Base-by-base conservation (phyloP, 805 yeast genomes). In the Clavispora carvajalis region DNA sequence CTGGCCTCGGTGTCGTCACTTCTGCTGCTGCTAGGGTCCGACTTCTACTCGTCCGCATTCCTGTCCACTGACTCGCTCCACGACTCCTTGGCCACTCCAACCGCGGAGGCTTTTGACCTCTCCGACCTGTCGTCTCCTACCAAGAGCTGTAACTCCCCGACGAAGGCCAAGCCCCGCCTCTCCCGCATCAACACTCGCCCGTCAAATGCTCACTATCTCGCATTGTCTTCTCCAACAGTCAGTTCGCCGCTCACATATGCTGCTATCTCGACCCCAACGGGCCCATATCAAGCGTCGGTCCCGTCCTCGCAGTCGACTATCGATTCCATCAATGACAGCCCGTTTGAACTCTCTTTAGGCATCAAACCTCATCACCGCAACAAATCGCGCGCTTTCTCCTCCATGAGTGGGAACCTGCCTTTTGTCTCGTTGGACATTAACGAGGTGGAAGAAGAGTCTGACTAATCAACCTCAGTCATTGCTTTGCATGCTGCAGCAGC, bases 251-350 rank as follows among this genome's bases (percentile, higher is more conserved):
- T 65, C 23, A 54, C 64, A n/a, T n/a, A n/a, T n/a, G n/a, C n/a
- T n/a, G n/a, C n/a, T 15, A 48, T 54, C 6, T 63, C 68, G 1
- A 46, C 57, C 7, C 54, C 63, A 10, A 57, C 62, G 7, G 53
- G 53, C n/a, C 55, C 55, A 38, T 52, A 58, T 8, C 40, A 50
- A 8, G 35, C 47, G 2, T 51, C 55, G 23, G 46, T 48, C 36
- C 45, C 44, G 30, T 30, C 47, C 24, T 43, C 51, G 11, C 29
- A 25, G 9, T n/a, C 29, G 15, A 47, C 58, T 9, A 45, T 58
- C 31, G 71, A 66, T 43, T 65, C 68, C 12, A 66, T 65, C 40
- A 65, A 65, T 42, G 71, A 65, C 40, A 48, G 65, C 2, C 70
- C 71, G 6, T 67, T 62, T 13, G 71, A 66, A 40, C 64, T 65